Conservation (phyloP, 257 asterid genomes). For the Solanum paucissectum region DNA sequence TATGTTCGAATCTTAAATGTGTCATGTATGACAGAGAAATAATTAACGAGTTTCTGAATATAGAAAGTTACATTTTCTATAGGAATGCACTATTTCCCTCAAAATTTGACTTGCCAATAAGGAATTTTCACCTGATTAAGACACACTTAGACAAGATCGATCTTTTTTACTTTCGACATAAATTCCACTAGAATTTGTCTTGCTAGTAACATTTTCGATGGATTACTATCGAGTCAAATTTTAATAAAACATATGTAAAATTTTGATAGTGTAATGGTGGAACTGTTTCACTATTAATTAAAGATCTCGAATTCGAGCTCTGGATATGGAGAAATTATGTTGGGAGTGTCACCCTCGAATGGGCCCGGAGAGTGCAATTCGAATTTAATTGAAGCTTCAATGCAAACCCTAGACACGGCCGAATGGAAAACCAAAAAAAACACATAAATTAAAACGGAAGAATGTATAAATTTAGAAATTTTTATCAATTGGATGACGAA, state of each 20-base stretch:
- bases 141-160: background rate
- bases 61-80: background rate
- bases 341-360: fast-evolving
- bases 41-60: background rate
- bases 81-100: background rate
- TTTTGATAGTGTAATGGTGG: fast-evolving
- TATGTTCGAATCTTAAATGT: too few species aligned
- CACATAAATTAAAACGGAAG: background rate
- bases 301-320: fast-evolving
- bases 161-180: too few species aligned
- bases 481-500: background rate
- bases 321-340: too few species aligned
- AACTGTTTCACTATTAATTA: too few species aligned
- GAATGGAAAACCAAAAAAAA: too few species aligned
- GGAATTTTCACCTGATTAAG: background rate
- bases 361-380: fast-evolving
- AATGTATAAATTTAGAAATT: background rate
- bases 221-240: too few species aligned
- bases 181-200: too few species aligned
- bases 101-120: background rate
- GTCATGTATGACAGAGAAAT: too few species aligned
- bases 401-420: background rate
- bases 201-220: background rate
- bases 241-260: too few species aligned
- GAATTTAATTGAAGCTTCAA: fast-evolving